Evolutionary conservation across 192 early-diverging fungal species (phyloP), one percentile per base, ranked within the genome.

Genomic region (Pecoramyces ruminantium): DNA sequence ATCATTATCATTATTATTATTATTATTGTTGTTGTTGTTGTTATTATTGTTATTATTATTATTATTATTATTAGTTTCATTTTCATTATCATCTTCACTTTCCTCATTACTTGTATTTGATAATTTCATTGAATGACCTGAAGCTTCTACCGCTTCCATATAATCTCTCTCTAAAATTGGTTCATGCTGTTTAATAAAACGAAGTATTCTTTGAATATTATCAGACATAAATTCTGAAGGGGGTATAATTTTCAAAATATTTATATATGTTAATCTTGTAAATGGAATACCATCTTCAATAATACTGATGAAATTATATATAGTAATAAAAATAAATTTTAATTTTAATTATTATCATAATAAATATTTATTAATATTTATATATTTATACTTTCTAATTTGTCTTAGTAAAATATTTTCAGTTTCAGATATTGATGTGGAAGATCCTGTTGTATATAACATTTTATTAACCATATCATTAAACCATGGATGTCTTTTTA

Each of bases 141-240:
- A 67, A 27, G 51, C 51, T 67, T 89, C 88, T 30, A 89, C 82
- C 2, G 86, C 86, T 79, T 89, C 88, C 40, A 89, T 42, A 78
- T 85, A 89, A 29, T 89, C 89, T 13, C 88, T 80, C 79, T 90
- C 89, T 78, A 81, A 81, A 67, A 90, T 90, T 77, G 79, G 85
- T 78, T 81, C 87, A 42, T 87, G 87, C 15, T 82, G 81, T 58
- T 86, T 85, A 2, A 90, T 85, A 80, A 90, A 90, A 13, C 88
- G 84, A 78, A 90, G 84, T 38, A 90, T 86, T n/a, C 88, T 82
- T 79, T 90, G 89, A 12, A 90, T 83, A 38, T 89, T 86, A 58
- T 90, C 89, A 29, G 87, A 85, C 78, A 84, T 86, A 81, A 90
- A 90, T 34, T 89, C 87, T 77, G 81, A 81, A 18, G 84, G 58